Evolutionary conservation across 306 rosid species (phyloP).

Genomic region (Crotalaria pallida): DNA sequence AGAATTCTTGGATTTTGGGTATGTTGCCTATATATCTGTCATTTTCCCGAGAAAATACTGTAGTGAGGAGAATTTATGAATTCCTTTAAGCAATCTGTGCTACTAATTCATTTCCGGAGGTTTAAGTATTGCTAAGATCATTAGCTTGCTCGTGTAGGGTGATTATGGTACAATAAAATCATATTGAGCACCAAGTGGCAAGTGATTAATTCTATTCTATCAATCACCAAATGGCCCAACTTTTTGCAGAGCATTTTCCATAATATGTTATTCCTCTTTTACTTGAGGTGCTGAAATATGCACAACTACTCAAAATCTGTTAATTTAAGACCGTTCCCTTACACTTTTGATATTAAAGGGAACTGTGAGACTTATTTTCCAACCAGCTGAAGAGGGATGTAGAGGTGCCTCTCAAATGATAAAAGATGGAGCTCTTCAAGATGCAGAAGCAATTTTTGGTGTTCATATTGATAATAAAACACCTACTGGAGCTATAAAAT

Average conservation of each 20-base stretch:
- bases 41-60: neutral
- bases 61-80: neutral
- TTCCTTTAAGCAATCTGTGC: neutral
- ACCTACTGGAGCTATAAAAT: slow-evolving; percentile 53
- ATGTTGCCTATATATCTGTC: neutral
- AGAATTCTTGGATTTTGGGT: neutral
- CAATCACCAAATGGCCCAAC: neutral
- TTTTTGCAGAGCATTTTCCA: neutral
- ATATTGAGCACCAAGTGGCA: neutral
- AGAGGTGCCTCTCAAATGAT: slow-evolving; percentile 54
- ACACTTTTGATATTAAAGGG: slow-evolving; percentile 48
- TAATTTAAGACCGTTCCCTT: neutral
- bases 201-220: too few species aligned
- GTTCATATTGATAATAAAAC: slow-evolving; percentile 34
- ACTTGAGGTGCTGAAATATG: slow-evolving; percentile 2
- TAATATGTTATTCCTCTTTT: neutral
- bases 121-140: neutral
- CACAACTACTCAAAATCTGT: slow-evolving; percentile 6
- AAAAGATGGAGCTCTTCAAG: slow-evolving; percentile 54
- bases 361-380: slow-evolving; percentile 63
- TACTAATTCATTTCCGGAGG: neutral
- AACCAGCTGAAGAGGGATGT: slow-evolving; percentile 80
- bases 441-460: slow-evolving; percentile 56
- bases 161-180: neutral
- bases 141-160: neutral